Conservation (phyloP, 2,329 filamentous ascomycete genomes). For the Xylaria sp. region DNA sequence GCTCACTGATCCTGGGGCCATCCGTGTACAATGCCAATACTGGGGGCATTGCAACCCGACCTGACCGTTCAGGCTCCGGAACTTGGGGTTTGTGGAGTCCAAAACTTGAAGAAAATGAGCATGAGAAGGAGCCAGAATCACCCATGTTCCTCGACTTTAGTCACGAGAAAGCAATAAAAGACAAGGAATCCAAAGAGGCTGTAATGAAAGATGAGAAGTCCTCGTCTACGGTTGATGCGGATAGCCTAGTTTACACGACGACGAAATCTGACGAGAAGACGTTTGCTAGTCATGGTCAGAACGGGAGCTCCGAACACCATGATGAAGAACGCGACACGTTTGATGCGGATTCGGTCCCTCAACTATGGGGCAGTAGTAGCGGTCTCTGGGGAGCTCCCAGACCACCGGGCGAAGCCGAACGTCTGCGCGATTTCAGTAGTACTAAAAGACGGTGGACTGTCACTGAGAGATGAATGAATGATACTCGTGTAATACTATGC, state of each 20-base stretch:
- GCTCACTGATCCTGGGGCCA: slow-evolving; percentile 31
- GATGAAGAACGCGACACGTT: slow-evolving; percentile 38
- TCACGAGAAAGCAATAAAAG: slow-evolving; percentile 41
- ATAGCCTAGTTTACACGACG: neutral
- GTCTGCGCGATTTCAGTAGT: slow-evolving; percentile 36
- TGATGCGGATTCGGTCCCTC: slow-evolving; percentile 31
- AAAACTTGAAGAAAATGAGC: slow-evolving; percentile 37
- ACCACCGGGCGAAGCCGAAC: slow-evolving; percentile 40
- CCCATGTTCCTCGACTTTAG: slow-evolving; percentile 59
- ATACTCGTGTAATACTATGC: neutral
- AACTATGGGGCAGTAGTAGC: slow-evolving; percentile 35
- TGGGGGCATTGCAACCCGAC: slow-evolving; percentile 43
- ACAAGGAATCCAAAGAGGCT: slow-evolving; percentile 29
- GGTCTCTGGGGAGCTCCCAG: slow-evolving; percentile 39
- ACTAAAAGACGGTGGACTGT: slow-evolving; percentile 41
- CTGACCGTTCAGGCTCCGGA: slow-evolving; percentile 52
- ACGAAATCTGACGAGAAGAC: neutral
- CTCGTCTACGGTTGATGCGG: neutral
- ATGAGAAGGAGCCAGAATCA: slow-evolving; percentile 37
- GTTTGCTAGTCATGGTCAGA: neutral
- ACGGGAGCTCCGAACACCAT: slow-evolving; percentile 17
- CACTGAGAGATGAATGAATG: slow-evolving; percentile 37
- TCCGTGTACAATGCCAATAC: slow-evolving; percentile 38
- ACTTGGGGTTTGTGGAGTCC: slow-evolving; percentile 48
- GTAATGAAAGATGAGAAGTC: slow-evolving; percentile 27